Evolutionary conservation across 306 rosid species (phyloP).

Genomic region (Medicago truncatula): MtrunA17r5.0-ANR NC_053048.1:26639001-26639500

Average conservation of each 20-base stretch:
- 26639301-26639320: neutral
- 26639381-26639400: slow-evolving; percentile 3
- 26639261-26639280: neutral
- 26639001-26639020: slow-evolving; percentile 87
- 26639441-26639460: neutral
- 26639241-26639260: neutral
- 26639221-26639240: neutral
- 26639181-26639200: slow-evolving; percentile 72
- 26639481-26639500: neutral
- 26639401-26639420: neutral
- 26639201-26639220: slow-evolving; percentile 54
- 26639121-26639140: slow-evolving; percentile 82
- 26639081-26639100: too few species aligned
- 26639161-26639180: slow-evolving; percentile 93
- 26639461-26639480: neutral
- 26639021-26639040: slow-evolving; percentile 86
- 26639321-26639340: neutral
- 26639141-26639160: slow-evolving; percentile 76
- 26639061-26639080: slow-evolving; percentile 60
- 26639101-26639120: slow-evolving; percentile 85
- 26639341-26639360: neutral
- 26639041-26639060: slow-evolving; percentile 80
- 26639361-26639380: neutral
- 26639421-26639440: neutral
- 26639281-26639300: neutral